A percentile compares a stretch with the other conserved stretches of the same genome.
These are phyloP conservation scores for Backusella luteola DNA, from an alignment of 192 early-diverging fungal genomes.

Conservation along the genomic window DNA sequence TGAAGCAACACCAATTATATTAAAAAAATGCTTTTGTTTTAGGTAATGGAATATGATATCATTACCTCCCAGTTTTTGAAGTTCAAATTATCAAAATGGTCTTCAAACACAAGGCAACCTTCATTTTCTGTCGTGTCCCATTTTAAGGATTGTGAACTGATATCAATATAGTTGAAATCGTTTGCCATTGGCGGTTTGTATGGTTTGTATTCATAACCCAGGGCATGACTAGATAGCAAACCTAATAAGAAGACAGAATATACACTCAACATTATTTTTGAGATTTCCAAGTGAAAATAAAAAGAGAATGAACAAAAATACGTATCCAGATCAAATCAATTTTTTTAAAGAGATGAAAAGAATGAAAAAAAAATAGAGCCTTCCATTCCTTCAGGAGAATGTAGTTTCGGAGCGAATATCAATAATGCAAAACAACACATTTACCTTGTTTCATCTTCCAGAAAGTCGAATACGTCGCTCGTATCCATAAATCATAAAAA, in stretches of 20 bases:
- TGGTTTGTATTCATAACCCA: slow-evolving; percentile 5
- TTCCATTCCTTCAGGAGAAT: slow-evolving; percentile 7
- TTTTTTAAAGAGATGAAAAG: neutral
- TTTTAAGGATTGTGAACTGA: neutral
- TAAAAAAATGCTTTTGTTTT: neutral
- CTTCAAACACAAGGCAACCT: slow-evolving; percentile 33
- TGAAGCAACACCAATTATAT: neutral
- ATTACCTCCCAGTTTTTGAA: slow-evolving; percentile 33
- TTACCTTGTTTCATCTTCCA: neutral
- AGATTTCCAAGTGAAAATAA: neutral
- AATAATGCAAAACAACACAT: neutral
- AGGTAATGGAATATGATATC: neutral
- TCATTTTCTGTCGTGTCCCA: slow-evolving; percentile 2
- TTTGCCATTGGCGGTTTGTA: neutral
- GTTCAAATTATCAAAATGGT: slow-evolving; percentile 30
- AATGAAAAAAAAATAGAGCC: neutral
- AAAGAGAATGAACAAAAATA: neutral
- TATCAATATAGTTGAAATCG: neutral
- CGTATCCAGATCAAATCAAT: neutral
- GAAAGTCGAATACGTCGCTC: neutral
- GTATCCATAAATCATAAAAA: neutral
- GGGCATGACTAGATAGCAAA: neutral
- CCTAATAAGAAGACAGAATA: neutral
- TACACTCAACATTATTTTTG: neutral
- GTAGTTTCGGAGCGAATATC: neutral